Base-by-base conservation (phyloP, 768 basidiomycete genomes). In the Termitomyces sp. region DNA sequence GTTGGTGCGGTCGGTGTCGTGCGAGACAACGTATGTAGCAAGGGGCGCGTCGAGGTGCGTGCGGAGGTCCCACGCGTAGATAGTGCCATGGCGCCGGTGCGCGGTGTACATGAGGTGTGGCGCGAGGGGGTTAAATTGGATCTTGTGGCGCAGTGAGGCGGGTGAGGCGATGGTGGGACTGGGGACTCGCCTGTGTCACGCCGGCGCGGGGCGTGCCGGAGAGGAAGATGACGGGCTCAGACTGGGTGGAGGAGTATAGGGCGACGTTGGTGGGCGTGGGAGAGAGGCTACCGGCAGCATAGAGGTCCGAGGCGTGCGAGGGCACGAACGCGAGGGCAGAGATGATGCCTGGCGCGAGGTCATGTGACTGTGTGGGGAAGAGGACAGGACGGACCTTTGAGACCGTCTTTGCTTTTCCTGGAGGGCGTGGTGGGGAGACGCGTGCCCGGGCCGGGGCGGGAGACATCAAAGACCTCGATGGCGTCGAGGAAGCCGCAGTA, bases 311-410 rank as follows among this genome's bases (percentile, higher is more conserved):
- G 41, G 18, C 30, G 6, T 30, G 30, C 30, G 30, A 30, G 4
- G 30, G 30, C 13, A 84, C 86, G 70, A 97, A 94, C 0, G 91
- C 84, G 5, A 98, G 73, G 0, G 93, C 75, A 4, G 95, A 94
- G 46, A 98, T 81, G 60, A 98, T 92, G 40, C 40, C 40, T 41
- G 40, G 40, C 7, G 40, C 3, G 13, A 18, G 0, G 16, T 40
- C 38, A 6, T 8, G 40, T 41, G 13, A 40, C 5, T 41, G 12
- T 8, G 40, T 8, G 18, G 4, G 7, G 40, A 38, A 18, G 18
- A 7, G 40, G 38, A 40, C 38, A 14, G 14, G 6, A 32, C 28
- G 38, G 61, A 88, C 95, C 95, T 80, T 94, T 96, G 48, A 97
- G 77, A 0, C 95, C 95, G 54, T 91, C 86, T 64, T 85, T 87